Evolutionary conservation across 495 filamentous ascomycete species (phyloP).

Genomic region (Cudoniella acicularis): DNA sequence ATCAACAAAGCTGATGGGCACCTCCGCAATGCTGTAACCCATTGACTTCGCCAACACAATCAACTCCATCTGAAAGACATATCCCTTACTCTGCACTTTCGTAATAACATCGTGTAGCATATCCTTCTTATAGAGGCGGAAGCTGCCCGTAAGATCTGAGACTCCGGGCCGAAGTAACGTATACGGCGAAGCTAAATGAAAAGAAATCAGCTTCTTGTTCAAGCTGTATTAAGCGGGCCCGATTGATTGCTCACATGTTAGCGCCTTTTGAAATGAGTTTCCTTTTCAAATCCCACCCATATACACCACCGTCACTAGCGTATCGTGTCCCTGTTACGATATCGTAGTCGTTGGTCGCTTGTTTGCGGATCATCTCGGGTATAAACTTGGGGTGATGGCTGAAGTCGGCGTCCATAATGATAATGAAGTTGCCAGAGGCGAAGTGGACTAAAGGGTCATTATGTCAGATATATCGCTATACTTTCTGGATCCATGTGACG

Average conservation of each 20-base stretch:
- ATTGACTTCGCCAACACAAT: conserved; percentile 85
- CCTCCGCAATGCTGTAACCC: conserved; percentile 86
- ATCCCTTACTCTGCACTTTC: conserved; percentile 89
- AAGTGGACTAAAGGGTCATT: conserved; percentile 46
- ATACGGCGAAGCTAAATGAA: conserved; percentile 64
- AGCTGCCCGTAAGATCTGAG: conserved; percentile 91
- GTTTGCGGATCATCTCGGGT: conserved; percentile 72
- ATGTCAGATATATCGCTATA: neutral
- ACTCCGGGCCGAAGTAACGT: conserved; percentile 93
- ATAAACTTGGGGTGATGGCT: conserved; percentile 98
- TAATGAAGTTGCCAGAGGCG: conserved; percentile 84
- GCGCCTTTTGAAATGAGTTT: conserved; percentile 89
- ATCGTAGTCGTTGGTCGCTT: conserved; percentile 60
- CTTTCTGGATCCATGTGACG: conserved; percentile 1
- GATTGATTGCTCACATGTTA: conserved; percentile 58
- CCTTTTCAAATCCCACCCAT: conserved; percentile 95
- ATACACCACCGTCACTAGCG: conserved; percentile 85
- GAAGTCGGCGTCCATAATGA: conserved; percentile 99
- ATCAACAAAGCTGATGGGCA: conserved; percentile 95
- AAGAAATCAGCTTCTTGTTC: conserved; percentile 9
- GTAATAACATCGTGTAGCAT: conserved; percentile 87
- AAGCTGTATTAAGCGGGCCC: neutral
- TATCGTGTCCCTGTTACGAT: conserved; percentile 97
- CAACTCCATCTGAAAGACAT: conserved; percentile 97
- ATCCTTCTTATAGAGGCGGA: conserved; percentile 86